Conservation (phyloP, 768 basidiomycete species). For the Amanita jacksonii region DNA sequence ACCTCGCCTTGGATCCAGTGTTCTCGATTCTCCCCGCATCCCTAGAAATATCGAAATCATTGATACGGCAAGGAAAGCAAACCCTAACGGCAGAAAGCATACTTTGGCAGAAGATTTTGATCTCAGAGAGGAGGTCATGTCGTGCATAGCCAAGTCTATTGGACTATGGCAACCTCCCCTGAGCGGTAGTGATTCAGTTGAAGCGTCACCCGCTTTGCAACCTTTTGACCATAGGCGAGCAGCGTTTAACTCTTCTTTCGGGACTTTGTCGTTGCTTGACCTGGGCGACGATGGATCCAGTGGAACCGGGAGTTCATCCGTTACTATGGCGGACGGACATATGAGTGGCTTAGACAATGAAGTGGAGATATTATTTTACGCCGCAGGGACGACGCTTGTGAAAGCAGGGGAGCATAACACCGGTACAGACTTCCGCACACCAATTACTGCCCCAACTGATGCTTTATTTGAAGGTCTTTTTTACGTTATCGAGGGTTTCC, state of each 20-base stretch:
- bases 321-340: slow-evolving; percentile 40
- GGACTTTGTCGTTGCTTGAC: slow-evolving; percentile 65
- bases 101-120: slow-evolving; percentile 70
- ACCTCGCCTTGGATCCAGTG: slow-evolving; percentile 40
- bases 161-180: slow-evolving; percentile 84
- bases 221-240: slow-evolving; percentile 34
- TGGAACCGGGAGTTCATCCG: slow-evolving; percentile 50
- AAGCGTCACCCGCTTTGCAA: slow-evolving; percentile 54
- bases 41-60: slow-evolving; percentile 22
- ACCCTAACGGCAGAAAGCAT: slow-evolving; percentile 13
- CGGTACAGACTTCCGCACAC: slow-evolving; percentile 31
- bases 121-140: slow-evolving; percentile 94
- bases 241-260: slow-evolving; percentile 56
- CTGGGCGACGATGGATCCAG: slow-evolving; percentile 62
- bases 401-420: slow-evolving; percentile 86
- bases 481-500: slow-evolving; percentile 92
- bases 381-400: slow-evolving; percentile 77
- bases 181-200: slow-evolving; percentile 55
- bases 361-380: slow-evolving; percentile 91
- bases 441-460: slow-evolving; percentile 7
- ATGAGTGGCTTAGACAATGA: slow-evolving; percentile 89
- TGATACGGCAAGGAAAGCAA: slow-evolving; percentile 16
- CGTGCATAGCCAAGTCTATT: slow-evolving; percentile 95
- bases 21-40: slow-evolving; percentile 41
- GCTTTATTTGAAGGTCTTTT: slow-evolving; percentile 59